These are phyloP conservation scores for Penicillium nucicola DNA, from an alignment of 495 filamentous ascomycete species.

Conservation along the genomic window DNA sequence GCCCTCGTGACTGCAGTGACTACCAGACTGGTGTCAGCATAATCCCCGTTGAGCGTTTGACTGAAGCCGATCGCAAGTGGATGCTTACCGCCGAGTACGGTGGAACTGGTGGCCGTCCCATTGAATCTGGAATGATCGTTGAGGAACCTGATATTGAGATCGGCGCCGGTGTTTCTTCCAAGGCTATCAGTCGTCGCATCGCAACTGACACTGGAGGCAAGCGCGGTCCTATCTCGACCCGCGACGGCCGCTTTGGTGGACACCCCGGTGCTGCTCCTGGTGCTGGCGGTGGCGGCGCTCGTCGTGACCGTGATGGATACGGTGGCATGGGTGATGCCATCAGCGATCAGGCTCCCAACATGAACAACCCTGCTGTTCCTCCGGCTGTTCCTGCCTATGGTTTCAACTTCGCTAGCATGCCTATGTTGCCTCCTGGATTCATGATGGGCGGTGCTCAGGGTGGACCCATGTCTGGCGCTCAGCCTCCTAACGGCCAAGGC, in stretches of 20 bases:
- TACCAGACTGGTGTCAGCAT: slow-evolving; percentile 90
- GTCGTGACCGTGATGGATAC: slow-evolving; percentile 27
- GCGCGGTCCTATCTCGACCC: slow-evolving; percentile 68
- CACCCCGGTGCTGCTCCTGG: slow-evolving; percentile 29
- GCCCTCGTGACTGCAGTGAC: slow-evolving; percentile 95
- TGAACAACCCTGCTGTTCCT: slow-evolving; percentile 54
- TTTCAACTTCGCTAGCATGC: slow-evolving; percentile 67
- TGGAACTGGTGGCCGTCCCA: slow-evolving; percentile 78
- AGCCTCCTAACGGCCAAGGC: slow-evolving; percentile 48
- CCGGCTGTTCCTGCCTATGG: slow-evolving; percentile 64
- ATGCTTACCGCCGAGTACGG: slow-evolving; percentile 93
- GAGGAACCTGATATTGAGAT: slow-evolving; percentile 99
- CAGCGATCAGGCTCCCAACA: slow-evolving; percentile 33
- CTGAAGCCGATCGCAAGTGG: slow-evolving; percentile 96
- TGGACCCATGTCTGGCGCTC: slow-evolving; percentile 25
- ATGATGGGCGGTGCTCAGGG: slow-evolving; percentile 46
- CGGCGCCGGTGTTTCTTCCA: slow-evolving; percentile 92
- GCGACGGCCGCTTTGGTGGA: slow-evolving; percentile 46
- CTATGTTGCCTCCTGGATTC: slow-evolving; percentile 66
- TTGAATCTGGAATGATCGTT: slow-evolving; percentile 81
- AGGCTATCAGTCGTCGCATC: slow-evolving; percentile 85
- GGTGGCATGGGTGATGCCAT: slow-evolving; percentile 17
- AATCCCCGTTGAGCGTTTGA: slow-evolving; percentile 87
- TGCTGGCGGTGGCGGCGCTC: slow-evolving; percentile 23
- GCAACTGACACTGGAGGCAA: slow-evolving; percentile 72